Evolutionary conservation across 139 green algal species (phyloP).

Genomic region (Axilococcus clingmanii): DNA sequence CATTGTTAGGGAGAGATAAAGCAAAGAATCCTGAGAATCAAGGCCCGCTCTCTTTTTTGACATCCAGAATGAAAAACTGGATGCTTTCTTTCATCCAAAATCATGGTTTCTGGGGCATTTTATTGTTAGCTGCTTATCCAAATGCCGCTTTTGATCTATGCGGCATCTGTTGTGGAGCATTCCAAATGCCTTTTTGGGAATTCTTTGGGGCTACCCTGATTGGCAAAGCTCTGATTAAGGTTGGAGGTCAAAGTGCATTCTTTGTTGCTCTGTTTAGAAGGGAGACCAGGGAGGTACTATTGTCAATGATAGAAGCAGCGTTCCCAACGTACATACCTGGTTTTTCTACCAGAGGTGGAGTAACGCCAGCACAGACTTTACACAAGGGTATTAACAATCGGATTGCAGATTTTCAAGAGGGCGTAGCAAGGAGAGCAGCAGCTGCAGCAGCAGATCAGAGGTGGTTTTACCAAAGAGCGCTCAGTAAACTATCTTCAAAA

Average conservation of each 20-base stretch:
- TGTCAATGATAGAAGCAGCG: conserved; percentile 9
- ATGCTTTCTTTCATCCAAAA: conserved; percentile 74
- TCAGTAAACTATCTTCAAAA: no score
- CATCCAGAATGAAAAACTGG: conserved; percentile 63
- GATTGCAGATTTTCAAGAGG: conserved; percentile 59
- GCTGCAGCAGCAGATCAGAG: conserved; percentile 8
- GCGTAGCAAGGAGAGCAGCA: conserved; percentile 29
- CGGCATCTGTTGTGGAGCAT: conserved; percentile 83
- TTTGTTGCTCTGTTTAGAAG: conserved; percentile 60
- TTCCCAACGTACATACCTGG: conserved; percentile 19
- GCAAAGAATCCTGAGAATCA: conserved; percentile 4
- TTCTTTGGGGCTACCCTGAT: conserved; percentile 81
- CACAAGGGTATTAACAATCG: conserved; percentile 41
- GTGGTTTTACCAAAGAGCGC: no score
- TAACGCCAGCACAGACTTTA: conserved; percentile 25
- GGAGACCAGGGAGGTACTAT: conserved; percentile 39
- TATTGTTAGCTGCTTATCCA: conserved; percentile 78
- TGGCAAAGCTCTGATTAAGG: conserved; percentile 81
- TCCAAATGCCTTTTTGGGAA: conserved; percentile 85
- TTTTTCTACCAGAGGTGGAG: conserved; percentile 27
- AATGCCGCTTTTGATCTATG: conserved; percentile 90
- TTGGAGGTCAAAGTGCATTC: conserved; percentile 27
- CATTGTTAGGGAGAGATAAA: conserved; percentile 21
- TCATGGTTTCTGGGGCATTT: conserved; percentile 77
- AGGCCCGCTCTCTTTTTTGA: no score